Conservation (phyloP, 495 filamentous ascomycete species). For the Aspergillus incahuasiensis region DNA sequence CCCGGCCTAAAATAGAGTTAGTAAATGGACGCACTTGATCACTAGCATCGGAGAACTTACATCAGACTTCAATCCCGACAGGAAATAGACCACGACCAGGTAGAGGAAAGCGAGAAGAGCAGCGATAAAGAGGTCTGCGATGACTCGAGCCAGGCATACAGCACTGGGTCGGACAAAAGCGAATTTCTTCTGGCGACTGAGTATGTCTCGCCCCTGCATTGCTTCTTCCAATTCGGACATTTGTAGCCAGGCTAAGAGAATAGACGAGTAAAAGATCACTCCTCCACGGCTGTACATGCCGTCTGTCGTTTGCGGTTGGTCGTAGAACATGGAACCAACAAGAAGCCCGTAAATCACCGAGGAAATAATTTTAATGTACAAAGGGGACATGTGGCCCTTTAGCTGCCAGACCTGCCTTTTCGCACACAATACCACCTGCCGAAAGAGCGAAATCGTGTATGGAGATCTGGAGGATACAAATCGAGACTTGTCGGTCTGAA, state of each 20-base stretch:
- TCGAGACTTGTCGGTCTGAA: constrained; percentile 35
- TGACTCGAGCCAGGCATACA: constrained; percentile 65
- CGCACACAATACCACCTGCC: constrained; percentile 59
- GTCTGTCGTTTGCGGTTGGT: constrained; percentile 41
- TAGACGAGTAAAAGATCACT: constrained; percentile 64
- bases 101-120: constrained; percentile 61
- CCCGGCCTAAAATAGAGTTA: constrained; percentile 20
- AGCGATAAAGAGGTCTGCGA: constrained; percentile 64
- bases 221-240: constrained; percentile 67
- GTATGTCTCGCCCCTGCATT: constrained; percentile 65
- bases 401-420: constrained; percentile 55
- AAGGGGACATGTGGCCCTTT: constrained; percentile 26
- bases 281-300: constrained; percentile 43
- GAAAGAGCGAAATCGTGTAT: constrained; percentile 57
- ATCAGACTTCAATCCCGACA: constrained; percentile 46
- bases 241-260: constrained; percentile 78
- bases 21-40: background rate
- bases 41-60: too few relatives aligned
- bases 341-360: constrained; percentile 30
- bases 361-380: constrained; percentile 34
- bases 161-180: constrained; percentile 75
- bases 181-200: constrained; percentile 72
- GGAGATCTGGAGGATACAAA: constrained; percentile 42
- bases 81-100: constrained; percentile 67
- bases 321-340: constrained; percentile 35